These are phyloP conservation scores for Ustilago crameri DNA, from an alignment of 1,284 basidiomycete species.

Conservation along the genomic window DNA sequence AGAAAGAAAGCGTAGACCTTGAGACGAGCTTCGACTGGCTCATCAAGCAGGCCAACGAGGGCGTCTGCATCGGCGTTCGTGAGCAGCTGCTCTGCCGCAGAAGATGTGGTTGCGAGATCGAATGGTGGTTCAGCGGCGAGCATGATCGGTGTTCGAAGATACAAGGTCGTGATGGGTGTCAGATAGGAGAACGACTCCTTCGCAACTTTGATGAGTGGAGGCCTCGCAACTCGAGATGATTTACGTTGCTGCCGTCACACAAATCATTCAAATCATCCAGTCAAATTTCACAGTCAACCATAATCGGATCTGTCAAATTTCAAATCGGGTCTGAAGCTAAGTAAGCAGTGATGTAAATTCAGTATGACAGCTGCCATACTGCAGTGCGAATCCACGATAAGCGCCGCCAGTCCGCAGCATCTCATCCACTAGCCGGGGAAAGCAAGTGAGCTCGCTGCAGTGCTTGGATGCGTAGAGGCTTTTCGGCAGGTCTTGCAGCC, in stretches of 20 bases:
- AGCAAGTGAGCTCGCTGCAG: no score
- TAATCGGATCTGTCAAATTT: slow-evolving; percentile 3
- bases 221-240: background rate
- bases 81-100: slow-evolving; percentile 14
- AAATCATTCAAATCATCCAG: no score
- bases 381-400: no score
- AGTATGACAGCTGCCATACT: no score
- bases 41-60: slow-evolving; percentile 24
- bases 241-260: no score
- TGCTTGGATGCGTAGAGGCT: no score
- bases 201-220: background rate
- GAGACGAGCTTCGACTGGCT: slow-evolving; percentile 30
- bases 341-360: no score
- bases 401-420: no score
- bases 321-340: background rate
- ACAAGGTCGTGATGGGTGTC: background rate
- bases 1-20: slow-evolving; percentile 35
- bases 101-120: slow-evolving; percentile 1
- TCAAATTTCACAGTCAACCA: no score
- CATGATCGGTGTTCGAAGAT: slow-evolving; percentile 5
- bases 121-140: slow-evolving; percentile 25
- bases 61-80: slow-evolving; percentile 20
- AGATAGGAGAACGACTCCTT: background rate
- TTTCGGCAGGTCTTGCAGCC: no score
- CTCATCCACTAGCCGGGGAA: no score